These are phyloP conservation scores for Kalanchoe fedtschenkoi DNA, from an alignment of 164 flowering plant species.

Conservation along the genomic window DNA sequence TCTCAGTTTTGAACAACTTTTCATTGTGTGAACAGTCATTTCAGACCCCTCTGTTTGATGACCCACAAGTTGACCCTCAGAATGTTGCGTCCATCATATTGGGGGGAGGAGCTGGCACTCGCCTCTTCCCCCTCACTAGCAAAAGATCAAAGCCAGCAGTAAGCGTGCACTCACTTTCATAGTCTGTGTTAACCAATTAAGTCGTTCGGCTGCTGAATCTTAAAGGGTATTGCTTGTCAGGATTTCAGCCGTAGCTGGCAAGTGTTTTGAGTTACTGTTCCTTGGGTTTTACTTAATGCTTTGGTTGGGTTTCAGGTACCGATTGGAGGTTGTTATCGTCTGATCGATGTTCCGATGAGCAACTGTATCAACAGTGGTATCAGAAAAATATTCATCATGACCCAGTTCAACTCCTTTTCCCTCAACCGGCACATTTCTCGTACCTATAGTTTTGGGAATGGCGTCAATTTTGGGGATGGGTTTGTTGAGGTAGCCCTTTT, in stretches of 20 bases:
- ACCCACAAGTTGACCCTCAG: slow-evolving; percentile 46
- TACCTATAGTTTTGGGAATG: slow-evolving; percentile 57
- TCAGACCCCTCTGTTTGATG: slow-evolving; percentile 27
- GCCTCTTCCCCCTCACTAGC: slow-evolving; percentile 76
- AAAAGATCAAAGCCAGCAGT: slow-evolving; percentile 86
- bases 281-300: background rate
- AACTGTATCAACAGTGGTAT: slow-evolving; percentile 89
- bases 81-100: slow-evolving; percentile 63
- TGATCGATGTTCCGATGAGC: slow-evolving; percentile 86
- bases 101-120: slow-evolving; percentile 93
- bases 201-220: background rate
- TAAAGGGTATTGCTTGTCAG: background rate
- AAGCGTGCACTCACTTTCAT: slow-evolving; percentile 13
- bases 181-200: background rate
- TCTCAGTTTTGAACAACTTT: background rate
- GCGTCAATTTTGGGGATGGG: slow-evolving; percentile 66
- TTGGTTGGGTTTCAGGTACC: slow-evolving; percentile 48
- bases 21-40: slow-evolving; percentile 24
- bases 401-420: slow-evolving; percentile 82
- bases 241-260: background rate
- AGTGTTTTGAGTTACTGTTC: background rate
- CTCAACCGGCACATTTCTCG: slow-evolving; percentile 78
- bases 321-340: slow-evolving; percentile 71
- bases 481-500: slow-evolving; percentile 58
- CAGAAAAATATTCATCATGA: slow-evolving; percentile 61